phyloP scores from a whole-genome alignment of 768 basidiomycete genomes.

The Naganishia vaughanmartiniae region DNA sequence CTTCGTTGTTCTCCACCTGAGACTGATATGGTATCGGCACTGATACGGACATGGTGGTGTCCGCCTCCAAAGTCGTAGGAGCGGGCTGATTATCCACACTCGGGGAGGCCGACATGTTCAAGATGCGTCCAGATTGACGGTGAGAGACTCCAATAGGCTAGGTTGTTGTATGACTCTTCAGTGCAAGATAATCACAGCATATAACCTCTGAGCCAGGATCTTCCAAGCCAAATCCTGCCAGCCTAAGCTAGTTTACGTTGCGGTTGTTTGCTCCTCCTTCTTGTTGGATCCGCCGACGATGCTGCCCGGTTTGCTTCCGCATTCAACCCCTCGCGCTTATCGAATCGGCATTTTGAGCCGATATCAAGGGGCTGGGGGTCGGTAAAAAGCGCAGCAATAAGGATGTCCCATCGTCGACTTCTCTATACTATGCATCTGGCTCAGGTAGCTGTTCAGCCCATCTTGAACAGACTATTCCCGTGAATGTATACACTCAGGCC shows the following conservation, averaged over 20 bases:
- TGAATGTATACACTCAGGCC: no score
- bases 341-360: conserved; percentile 11
- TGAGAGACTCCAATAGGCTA: background rate
- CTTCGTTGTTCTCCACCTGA: background rate
- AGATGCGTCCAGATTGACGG: background rate
- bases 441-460: no score
- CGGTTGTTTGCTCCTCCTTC: conserved; percentile 19
- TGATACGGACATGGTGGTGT: background rate
- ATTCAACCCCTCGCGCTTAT: background rate
- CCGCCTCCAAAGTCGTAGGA: background rate
- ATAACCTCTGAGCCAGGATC: conserved; percentile 6
- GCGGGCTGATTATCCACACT: background rate
- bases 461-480: no score
- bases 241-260: background rate
- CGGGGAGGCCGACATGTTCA: background rate
- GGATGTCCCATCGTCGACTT: no score
- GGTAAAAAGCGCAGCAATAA: background rate
- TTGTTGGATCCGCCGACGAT: conserved; percentile 13
- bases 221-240: background rate
- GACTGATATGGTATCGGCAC: background rate
- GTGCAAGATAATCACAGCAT: background rate
- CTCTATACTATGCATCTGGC: no score
- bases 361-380: background rate
- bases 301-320: conserved; percentile 13
- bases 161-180: background rate